Conservation (phyloP, 2,329 filamentous ascomycete genomes). For the Chrysosporium queenslandicum region DNA sequence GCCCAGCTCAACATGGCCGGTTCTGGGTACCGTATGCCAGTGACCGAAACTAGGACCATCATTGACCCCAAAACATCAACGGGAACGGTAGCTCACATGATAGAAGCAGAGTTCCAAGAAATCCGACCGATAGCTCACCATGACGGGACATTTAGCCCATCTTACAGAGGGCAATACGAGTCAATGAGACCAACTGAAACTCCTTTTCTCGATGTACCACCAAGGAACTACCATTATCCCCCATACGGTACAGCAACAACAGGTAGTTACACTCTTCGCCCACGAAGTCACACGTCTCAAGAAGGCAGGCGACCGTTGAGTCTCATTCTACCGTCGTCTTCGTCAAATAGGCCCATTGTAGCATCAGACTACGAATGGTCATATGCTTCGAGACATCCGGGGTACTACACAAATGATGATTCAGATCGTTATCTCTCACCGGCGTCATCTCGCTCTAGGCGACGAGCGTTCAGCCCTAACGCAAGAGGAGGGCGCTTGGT, state of each 20-base stretch:
- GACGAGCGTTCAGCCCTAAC: slow-evolving; percentile 22
- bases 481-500: slow-evolving; percentile 15
- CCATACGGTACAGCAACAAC: slow-evolving; percentile 24
- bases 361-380: slow-evolving; percentile 5
- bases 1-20: slow-evolving; percentile 21
- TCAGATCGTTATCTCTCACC: slow-evolving; percentile 30
- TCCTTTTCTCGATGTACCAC: slow-evolving; percentile 18
- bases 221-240: slow-evolving; percentile 27
- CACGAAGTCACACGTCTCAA: slow-evolving; percentile 28
- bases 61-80: slow-evolving; percentile 35
- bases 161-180: neutral
- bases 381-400: slow-evolving; percentile 18
- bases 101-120: neutral
- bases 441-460: slow-evolving; percentile 19
- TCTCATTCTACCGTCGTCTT: slow-evolving; percentile 23
- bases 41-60: slow-evolving; percentile 27
- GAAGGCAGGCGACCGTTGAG: slow-evolving; percentile 23
- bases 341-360: slow-evolving; percentile 18
- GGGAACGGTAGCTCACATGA: slow-evolving; percentile 28
- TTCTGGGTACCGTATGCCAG: slow-evolving; percentile 28
- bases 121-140: neutral
- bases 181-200: slow-evolving; percentile 18
- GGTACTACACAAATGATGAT: slow-evolving; percentile 20
- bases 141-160: slow-evolving; percentile 1
- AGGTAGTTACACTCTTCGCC: slow-evolving; percentile 32